Percentiles rank a stretch among this genome's conserved stretches.
Evolutionary conservation across 768 basidiomycete species (phyloP).

Genomic region (Boletus coccyginus): DNA sequence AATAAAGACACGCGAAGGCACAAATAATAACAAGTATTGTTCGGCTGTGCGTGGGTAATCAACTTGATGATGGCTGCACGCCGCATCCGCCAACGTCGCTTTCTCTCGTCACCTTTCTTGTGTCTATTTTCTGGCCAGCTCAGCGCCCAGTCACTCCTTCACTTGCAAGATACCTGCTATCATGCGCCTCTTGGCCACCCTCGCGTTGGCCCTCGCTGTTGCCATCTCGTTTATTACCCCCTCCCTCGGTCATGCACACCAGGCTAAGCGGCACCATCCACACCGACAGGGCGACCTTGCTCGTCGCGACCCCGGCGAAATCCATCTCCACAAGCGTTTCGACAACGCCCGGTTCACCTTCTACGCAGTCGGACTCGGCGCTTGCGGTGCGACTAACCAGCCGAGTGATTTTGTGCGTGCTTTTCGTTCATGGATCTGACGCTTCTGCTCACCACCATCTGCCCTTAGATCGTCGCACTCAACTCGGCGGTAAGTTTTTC

Average conservation of each 20-base stretch:
- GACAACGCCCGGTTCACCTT: conserved; percentile 33
- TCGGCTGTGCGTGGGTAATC: conserved; percentile 10
- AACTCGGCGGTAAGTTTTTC: conserved; percentile 24
- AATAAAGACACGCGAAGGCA: not conserved
- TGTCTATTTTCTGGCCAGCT: conserved; percentile 6
- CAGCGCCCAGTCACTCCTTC: conserved; percentile 24
- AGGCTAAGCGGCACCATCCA: conserved; percentile 21
- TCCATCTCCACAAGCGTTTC: conserved; percentile 21
- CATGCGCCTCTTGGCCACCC: conserved; percentile 24
- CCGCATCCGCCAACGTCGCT: not conserved
- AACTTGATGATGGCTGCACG: not conserved
- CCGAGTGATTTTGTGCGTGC: conserved; percentile 35
- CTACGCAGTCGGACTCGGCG: conserved; percentile 43
- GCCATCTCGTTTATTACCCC: conserved; percentile 15
- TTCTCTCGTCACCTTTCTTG: not conserved
- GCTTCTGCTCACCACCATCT: conserved; percentile 2
- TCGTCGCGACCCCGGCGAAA: conserved; percentile 25
- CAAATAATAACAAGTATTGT: no score
- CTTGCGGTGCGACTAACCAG: conserved; percentile 35
- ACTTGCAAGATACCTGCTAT: not conserved
- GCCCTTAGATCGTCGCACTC: conserved; percentile 51
- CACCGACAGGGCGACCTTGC: conserved; percentile 22
- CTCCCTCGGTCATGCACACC: conserved; percentile 21
- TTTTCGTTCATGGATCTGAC: not conserved
- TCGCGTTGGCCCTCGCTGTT: conserved; percentile 21